Evolutionary conservation across 2,329 filamentous ascomycete species (phyloP), one percentile per base, ranked within the genome.

Genomic region (Fusarium odoratissimum): DNA sequence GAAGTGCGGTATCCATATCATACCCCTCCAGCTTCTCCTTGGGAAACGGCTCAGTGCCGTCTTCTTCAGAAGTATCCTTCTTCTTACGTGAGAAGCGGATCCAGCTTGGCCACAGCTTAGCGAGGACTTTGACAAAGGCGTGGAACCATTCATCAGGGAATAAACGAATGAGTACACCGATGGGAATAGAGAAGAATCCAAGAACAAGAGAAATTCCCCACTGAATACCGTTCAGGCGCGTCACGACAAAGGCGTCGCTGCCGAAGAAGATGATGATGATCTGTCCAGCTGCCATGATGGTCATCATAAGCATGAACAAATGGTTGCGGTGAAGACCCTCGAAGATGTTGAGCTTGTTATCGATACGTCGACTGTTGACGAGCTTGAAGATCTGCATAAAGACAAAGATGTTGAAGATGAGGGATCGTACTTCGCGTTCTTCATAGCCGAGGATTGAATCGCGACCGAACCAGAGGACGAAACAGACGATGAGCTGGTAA

Each of bases 331-430:
- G 42, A 0, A 75, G 89, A 61, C 93, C 93, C 81, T 97, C 94
- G 60, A 97, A 93, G 66, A 97, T 92, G 81, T 97, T 97, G 84
- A 96, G 91, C 64, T 90, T 90, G 83, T 97, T 97, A 81, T 97
- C 95, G 19, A 97, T 71, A 1, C 89, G 88, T 38, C 90, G 85
- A 78, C 88, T 90, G 81, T 91, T 91, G 81, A 90, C 85, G 76
- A 90, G 86, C 79, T 92, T 92, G 82, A 92, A 92, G 69, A 92
- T 91, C 75, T 92, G 91, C 88, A 92, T 91, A 87, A 90, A 92
- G 3, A 92, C 91, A 72, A 91, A 92, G 3, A 87, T 89, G 80
- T 92, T 92, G 84, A 92, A 92, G 57, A 92, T 87, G 67, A 91
- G 83, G 0, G 90, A 91, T 66, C 67, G 46, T 9, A 72, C 42